Percentiles rank a stretch among this genome's conserved stretches.
These are phyloP conservation scores for Fusarium nanum DNA, from an alignment of 2,329 filamentous ascomycete species.

Conservation along the genomic window DNA sequence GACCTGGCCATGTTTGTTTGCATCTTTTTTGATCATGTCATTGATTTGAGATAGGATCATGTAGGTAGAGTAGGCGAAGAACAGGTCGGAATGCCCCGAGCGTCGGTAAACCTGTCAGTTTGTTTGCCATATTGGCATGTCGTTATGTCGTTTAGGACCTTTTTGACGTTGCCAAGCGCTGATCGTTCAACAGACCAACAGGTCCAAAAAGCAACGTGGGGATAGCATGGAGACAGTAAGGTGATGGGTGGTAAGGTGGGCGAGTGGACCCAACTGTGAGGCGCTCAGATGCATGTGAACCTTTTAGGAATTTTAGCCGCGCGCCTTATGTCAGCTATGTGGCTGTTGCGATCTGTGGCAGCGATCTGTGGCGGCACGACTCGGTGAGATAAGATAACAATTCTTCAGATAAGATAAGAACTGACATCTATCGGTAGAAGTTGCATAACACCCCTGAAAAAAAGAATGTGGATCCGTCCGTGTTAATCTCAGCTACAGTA, in stretches of 20 bases:
- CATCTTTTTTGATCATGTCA: background rate
- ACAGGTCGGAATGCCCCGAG: background rate
- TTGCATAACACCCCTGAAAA: conserved; percentile 40
- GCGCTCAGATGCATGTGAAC: conserved; percentile 12
- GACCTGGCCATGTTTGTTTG: background rate
- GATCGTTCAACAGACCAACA: conserved; percentile 28
- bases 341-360: background rate
- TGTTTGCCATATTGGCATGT: conserved; percentile 4
- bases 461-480: conserved; percentile 30
- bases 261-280: conserved; percentile 4
- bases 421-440: conserved; percentile 17
- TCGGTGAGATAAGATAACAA: background rate
- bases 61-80: background rate
- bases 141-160: conserved; percentile 2
- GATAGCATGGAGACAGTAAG: conserved; percentile 11
- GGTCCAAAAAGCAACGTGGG: conserved; percentile 29
- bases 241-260: conserved; percentile 3
- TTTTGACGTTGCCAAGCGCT: conserved; percentile 10
- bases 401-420: background rate
- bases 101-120: background rate
- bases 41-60: background rate
- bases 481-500: conserved; percentile 33
- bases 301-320: background rate
- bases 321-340: background rate
- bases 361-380: background rate